These are phyloP conservation scores for Pestalotiopsis sp. DNA, from an alignment of 2,329 filamentous ascomycete species.

Conservation along the genomic window DNA sequence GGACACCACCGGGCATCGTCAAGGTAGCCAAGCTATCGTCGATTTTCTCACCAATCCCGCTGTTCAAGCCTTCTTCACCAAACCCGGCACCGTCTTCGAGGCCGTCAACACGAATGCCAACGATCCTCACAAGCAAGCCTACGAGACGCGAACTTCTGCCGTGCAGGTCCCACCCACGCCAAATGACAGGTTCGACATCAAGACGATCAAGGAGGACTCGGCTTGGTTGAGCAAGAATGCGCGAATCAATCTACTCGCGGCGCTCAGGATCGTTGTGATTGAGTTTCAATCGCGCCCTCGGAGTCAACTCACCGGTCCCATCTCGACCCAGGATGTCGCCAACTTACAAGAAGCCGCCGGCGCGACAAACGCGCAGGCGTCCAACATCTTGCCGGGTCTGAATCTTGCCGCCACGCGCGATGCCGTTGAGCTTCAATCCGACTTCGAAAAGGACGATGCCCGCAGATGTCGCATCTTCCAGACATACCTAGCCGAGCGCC, in stretches of 20 bases:
- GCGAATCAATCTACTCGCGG: conserved; percentile 78
- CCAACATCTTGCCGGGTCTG: conserved; percentile 58
- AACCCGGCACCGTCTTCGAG: conserved; percentile 70
- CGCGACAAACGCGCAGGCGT: conserved; percentile 60
- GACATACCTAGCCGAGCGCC: conserved; percentile 72
- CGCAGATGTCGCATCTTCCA: conserved; percentile 70
- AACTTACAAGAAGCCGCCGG: conserved; percentile 77
- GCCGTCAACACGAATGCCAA: conserved; percentile 38
- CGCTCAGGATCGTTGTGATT: conserved; percentile 76
- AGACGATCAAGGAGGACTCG: conserved; percentile 81
- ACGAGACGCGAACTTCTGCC: conserved; percentile 83
- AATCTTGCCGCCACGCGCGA: conserved; percentile 49
- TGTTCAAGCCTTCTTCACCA: conserved; percentile 68
- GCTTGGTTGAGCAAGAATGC: conserved; percentile 82
- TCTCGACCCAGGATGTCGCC: conserved; percentile 77
- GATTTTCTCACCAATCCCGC: conserved; percentile 73
- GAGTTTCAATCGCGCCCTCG: conserved; percentile 84
- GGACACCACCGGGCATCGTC: conserved; percentile 60
- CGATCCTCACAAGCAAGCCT: conserved; percentile 67
- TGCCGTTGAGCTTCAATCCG: conserved; percentile 55
- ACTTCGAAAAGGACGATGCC: conserved; percentile 65
- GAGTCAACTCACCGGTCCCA: conserved; percentile 69
- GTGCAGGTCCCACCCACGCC: conserved; percentile 77
- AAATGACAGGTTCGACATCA: conserved; percentile 71
- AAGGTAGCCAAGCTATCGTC: conserved; percentile 57